phyloP scores from a whole-genome alignment of 768 basidiomycete genomes.

The Sistotremastrum suecicum region DNA sequence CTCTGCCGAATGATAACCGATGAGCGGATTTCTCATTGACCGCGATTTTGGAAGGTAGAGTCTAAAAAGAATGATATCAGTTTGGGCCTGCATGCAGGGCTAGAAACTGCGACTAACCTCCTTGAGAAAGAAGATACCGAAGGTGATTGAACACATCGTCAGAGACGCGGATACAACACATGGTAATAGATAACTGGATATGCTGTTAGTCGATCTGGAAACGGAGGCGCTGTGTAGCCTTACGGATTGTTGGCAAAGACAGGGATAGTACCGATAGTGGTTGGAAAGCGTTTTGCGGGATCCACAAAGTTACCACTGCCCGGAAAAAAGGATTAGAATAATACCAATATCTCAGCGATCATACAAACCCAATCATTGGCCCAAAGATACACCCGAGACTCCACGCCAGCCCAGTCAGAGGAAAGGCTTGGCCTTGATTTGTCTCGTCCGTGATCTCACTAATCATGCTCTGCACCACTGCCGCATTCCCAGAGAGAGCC shows the following conservation, averaged over 20 bases:
- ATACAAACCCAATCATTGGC: slow-evolving; percentile 2
- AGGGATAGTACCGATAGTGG: slow-evolving; percentile 3
- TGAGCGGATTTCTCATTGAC: too few relatives aligned
- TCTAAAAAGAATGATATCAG: background rate
- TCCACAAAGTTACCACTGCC: slow-evolving; percentile 8
- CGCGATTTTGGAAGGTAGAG: background rate
- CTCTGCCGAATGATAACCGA: background rate
- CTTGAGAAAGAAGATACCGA: background rate
- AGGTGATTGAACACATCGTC: background rate
- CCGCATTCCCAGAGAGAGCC: slow-evolving; percentile 4
- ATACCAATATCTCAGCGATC: background rate
- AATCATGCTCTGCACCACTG: slow-evolving; percentile 16
- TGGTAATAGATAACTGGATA: too few relatives aligned
- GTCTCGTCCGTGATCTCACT: slow-evolving; percentile 17
- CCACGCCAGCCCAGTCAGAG: slow-evolving; percentile 5
- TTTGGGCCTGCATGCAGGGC: background rate
- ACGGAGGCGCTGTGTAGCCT: background rate
- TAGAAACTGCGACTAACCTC: background rate
- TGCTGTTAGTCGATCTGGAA: too few relatives aligned
- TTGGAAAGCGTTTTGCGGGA: slow-evolving; percentile 8
- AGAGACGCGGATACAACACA: too few relatives aligned
- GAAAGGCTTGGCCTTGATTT: slow-evolving; percentile 10
- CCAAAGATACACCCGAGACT: slow-evolving; percentile 5
- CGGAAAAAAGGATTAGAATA: background rate
- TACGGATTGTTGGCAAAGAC: slow-evolving; percentile 5